These are phyloP conservation scores for Aspergillus pseudotamarii DNA, from an alignment of 2,329 filamentous ascomycete genomes.

Conservation along the genomic window DNA sequence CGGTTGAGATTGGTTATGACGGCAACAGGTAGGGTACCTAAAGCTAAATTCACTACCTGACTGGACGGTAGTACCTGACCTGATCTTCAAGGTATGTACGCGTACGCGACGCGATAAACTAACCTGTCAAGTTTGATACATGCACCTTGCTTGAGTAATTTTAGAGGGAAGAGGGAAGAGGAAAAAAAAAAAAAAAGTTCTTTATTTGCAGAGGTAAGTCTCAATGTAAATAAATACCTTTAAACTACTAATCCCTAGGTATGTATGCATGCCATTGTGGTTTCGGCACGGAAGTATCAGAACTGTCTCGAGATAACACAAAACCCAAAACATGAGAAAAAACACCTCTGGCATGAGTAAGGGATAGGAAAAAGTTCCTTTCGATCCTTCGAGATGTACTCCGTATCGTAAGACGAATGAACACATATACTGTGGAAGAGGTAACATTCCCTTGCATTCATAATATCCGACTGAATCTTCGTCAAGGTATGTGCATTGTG, in stretches of 20 bases:
- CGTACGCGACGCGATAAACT: slow-evolving; percentile 23
- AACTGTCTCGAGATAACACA: not conserved
- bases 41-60: slow-evolving; percentile 3
- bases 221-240: not conserved
- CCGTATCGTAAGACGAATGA: not conserved
- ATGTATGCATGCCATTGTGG: not conserved
- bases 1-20: not conserved
- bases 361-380: not conserved
- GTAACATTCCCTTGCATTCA: not conserved
- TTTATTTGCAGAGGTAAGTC: not conserved
- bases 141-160: not conserved
- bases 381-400: not conserved
- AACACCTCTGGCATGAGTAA: slow-evolving; percentile 10
- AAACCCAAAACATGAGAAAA: not conserved
- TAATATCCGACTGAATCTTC: not conserved
- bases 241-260: not conserved
- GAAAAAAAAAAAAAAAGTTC: not conserved
- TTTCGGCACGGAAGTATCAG: not conserved
- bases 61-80: not conserved
- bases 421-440: not conserved
- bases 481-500: not conserved
- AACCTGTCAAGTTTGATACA: not conserved
- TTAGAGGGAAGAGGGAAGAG: not conserved
- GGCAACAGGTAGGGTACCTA: not conserved
- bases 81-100: slow-evolving; percentile 9